Base-by-base conservation (phyloP, 129 eudicot species). In the Dittrichia graveolens region DNA sequence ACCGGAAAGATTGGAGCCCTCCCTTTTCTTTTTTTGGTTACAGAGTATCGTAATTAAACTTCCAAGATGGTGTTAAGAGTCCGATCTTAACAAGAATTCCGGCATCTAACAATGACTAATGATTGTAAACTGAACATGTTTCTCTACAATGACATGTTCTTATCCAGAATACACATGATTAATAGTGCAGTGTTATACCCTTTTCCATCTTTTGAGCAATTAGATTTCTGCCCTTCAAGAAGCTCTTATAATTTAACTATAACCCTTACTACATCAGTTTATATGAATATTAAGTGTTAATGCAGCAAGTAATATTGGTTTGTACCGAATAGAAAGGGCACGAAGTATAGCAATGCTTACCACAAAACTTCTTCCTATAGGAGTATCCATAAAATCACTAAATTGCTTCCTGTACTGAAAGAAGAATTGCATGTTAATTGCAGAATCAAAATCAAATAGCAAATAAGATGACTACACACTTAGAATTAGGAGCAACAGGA, bases 341-440 rank as follows among this genome's bases (percentile, higher is more conserved):
- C 46, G 31, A 18, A 24, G 16, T 42, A 47, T 62, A 73, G n/a
- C 13, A 31, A 60, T 57, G 83, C 95, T 90, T 73, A 94, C 97
- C 73, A 86, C 83, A 73, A 67, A 86, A 72, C 85, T 85, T 69
- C 85, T 86, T 59, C 99, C 99, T 42, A 86, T 0, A 0, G 96
- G 96, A 48, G 97, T 81, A 70, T 91, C 83, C 72, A 81, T 56
- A 49, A 91, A 88, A 61, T 85, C 84, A 67, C 58, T 80, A 39
- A 91, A 50, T 76, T 86, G 87, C 88, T 71, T 86, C 85, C 95
- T 91, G 72, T 95, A 95, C 99, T 91, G 97, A 80, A 83, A 81
- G 35, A 4, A 8, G 39, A 66, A 61, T 41, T 42, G 10, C 48
- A 43, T 12, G 11, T 50, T 50, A 71, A 11, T 1, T 54, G 52